phyloP scores from a whole-genome alignment of 805 yeast species.

The Pichia scutulata region DNA sequence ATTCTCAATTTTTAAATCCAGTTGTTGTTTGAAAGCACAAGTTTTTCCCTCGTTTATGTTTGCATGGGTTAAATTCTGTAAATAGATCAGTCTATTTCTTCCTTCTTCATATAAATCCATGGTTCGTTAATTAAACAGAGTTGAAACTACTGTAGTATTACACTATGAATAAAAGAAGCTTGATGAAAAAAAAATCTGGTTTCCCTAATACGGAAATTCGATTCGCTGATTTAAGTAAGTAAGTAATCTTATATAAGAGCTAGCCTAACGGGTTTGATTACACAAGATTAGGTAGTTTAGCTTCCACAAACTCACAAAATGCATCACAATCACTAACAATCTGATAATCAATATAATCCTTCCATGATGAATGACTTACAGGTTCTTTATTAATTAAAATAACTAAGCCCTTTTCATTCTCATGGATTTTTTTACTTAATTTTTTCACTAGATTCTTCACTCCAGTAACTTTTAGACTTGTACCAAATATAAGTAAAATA shows the following conservation, averaged over 20 bases:
- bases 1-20: not conserved
- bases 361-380: constrained; percentile 59
- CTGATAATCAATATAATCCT: constrained; percentile 68
- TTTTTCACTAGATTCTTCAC: constrained; percentile 69
- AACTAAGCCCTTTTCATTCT: constrained; percentile 63
- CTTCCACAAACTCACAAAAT: constrained; percentile 55
- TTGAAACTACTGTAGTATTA: too few relatives aligned
- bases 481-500: constrained; percentile 80
- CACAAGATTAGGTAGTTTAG: constrained; percentile 46
- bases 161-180: too few relatives aligned
- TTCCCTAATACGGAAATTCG: not conserved
- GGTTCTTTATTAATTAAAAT: constrained; percentile 67
- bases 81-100: not conserved
- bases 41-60: not conserved
- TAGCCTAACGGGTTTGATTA: not conserved
- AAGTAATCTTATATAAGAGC: too few relatives aligned
- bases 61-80: constrained; percentile 2
- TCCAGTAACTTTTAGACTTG: constrained; percentile 87
- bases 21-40: not conserved
- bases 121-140: too few relatives aligned
- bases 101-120: constrained; percentile 3
- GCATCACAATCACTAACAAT: constrained; percentile 73
- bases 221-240: not conserved
- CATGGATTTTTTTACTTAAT: constrained; percentile 63
- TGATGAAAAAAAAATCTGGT: not conserved